Conservation (phyloP, 441 rosid genomes). For the Breynia disticha region DNA sequence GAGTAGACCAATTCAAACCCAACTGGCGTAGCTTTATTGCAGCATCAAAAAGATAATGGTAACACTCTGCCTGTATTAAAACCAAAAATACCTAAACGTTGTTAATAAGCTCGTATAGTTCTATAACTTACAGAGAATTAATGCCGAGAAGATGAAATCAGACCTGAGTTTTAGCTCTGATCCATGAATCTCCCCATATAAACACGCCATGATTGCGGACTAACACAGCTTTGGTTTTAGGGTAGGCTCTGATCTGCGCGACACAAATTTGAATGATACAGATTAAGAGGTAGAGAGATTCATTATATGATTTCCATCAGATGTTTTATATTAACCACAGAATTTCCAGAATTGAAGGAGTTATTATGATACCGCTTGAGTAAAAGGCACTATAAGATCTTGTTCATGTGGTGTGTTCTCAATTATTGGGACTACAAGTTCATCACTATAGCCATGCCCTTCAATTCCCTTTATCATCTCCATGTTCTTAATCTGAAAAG, state of each 20-base stretch:
- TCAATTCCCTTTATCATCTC: constrained; percentile 98
- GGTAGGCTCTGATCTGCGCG: constrained; percentile 67
- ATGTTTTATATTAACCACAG: too few species aligned
- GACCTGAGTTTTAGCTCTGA: constrained; percentile 96
- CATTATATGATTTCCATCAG: not conserved
- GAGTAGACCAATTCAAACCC: constrained; percentile 67
- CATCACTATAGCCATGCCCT: constrained; percentile 91
- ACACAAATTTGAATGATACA: not conserved
- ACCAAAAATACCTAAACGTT: not conserved
- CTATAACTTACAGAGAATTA: not conserved
- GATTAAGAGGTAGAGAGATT: not conserved
- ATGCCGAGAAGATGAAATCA: not conserved
- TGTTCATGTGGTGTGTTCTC: constrained; percentile 86
- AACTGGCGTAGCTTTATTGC: constrained; percentile 85
- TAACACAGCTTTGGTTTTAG: constrained; percentile 86
- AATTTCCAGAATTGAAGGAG: not conserved
- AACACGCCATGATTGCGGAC: constrained; percentile 91
- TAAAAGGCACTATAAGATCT: constrained; percentile 78
- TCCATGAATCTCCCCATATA: constrained; percentile 97
- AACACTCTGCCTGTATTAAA: constrained; percentile 69
- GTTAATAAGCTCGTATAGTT: not conserved
- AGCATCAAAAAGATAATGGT: constrained; percentile 91
- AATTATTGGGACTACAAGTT: constrained; percentile 86
- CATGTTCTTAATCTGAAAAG: constrained; percentile 74
- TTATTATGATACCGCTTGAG: constrained; percentile 53